Evolutionary conservation across 306 rosid genomes (phyloP).

Genomic region (Sechiopsis laciniata): DNA sequence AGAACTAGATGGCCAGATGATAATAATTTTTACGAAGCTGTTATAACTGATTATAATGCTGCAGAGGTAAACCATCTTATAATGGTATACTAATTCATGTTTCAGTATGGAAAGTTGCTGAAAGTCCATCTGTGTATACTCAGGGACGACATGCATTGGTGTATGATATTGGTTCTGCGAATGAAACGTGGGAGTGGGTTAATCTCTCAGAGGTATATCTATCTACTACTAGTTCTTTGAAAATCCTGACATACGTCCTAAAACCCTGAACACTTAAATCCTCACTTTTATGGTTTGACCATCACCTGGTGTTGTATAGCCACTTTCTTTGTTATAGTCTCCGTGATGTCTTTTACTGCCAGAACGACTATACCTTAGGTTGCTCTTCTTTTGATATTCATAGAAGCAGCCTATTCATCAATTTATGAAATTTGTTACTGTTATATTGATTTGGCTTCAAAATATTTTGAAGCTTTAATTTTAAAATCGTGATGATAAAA

Average conservation of each 20-base stretch:
- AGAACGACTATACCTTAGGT: not conserved
- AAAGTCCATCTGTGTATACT: conserved; percentile 24
- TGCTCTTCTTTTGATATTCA: conserved; percentile 24
- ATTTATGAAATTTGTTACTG: not conserved
- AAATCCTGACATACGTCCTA: no score
- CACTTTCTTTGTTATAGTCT: not conserved
- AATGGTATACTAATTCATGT: not conserved
- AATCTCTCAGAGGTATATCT: conserved; percentile 78
- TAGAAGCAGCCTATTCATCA: not conserved
- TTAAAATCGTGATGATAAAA: not conserved
- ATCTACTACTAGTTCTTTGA: conserved; percentile 21
- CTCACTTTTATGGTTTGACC: not conserved
- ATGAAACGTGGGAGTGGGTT: conserved; percentile 88
- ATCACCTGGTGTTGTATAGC: not conserved
- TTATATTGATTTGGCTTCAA: not conserved
- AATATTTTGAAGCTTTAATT: not conserved
- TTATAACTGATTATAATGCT: conserved; percentile 62
- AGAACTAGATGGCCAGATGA: conserved; percentile 96
- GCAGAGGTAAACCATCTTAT: conserved; percentile 41
- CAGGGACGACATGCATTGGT: conserved; percentile 82
- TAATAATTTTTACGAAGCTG: conserved; percentile 87
- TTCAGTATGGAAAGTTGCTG: conserved; percentile 20
- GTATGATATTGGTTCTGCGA: conserved; percentile 60
- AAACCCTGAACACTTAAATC: not conserved
- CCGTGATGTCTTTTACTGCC: not conserved